These are phyloP conservation scores for Phytophthora litchii DNA, from an alignment of 352 stramenopile species.

Conservation along the genomic window DNA sequence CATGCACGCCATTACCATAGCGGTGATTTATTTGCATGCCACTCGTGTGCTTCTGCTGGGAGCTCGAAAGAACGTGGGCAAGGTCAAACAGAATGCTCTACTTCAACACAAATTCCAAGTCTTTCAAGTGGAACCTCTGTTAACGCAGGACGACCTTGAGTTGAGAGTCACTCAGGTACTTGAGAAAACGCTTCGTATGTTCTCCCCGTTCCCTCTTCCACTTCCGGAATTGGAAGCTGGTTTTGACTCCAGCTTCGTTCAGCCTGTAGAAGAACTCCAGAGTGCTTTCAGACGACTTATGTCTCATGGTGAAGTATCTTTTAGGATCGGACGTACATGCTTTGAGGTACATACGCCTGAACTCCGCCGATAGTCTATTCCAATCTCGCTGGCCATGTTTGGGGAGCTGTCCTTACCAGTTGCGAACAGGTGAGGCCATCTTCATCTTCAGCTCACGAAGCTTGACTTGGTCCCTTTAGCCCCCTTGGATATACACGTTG, in stretches of 20 bases:
- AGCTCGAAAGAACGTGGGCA: no score
- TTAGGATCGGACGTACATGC: neutral
- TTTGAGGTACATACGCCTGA: slow-evolving; percentile 1
- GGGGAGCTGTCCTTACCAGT: neutral
- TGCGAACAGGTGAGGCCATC: neutral
- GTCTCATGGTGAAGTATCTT: slow-evolving; percentile 2
- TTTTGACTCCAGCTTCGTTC: slow-evolving; percentile 5
- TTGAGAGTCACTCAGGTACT: neutral
- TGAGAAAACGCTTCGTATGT: slow-evolving; percentile 9
- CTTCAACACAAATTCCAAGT: neutral
- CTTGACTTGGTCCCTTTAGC: neutral
- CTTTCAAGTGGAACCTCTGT: neutral
- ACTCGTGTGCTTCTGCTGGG: no score
- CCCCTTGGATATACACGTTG: slow-evolving; percentile 5
- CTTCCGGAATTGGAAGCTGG: neutral
- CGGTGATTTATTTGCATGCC: no score
- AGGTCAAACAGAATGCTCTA: no score
- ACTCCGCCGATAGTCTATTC: neutral
- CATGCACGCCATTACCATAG: no score
- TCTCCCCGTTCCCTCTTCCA: neutral
- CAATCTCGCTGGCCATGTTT: neutral
- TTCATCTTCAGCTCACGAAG: slow-evolving; percentile 5
- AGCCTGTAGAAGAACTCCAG: slow-evolving; percentile 7
- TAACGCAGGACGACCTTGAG: neutral
- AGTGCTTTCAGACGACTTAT: neutral